A percentile compares a stretch with the other conserved stretches of the same genome.
Evolutionary conservation across 192 early-diverging fungal species (phyloP).

Genomic region (Gonapodya prolifera): DNA sequence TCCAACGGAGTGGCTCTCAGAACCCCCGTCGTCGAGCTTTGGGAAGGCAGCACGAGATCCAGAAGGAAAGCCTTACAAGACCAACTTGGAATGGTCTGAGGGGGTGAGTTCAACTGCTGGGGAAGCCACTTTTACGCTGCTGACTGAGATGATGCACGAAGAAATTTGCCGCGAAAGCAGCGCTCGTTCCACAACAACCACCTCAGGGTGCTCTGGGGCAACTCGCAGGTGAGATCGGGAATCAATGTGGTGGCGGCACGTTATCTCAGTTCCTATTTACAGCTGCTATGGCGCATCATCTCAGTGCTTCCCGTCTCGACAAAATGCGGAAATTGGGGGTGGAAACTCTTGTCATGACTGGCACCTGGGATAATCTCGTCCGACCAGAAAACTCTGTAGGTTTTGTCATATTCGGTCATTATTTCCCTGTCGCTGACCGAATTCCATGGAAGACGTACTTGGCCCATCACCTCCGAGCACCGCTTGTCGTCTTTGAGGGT

Average conservation of each 20-base stretch:
- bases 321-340: background rate
- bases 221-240: background rate
- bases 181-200: background rate
- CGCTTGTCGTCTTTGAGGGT: background rate
- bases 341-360: background rate
- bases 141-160: background rate
- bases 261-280: background rate
- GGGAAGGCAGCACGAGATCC: background rate
- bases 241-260: background rate
- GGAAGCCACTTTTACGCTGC: background rate
- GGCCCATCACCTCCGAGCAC: background rate
- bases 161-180: background rate
- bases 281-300: background rate
- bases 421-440: background rate
- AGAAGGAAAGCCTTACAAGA: background rate
- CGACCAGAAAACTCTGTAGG: background rate
- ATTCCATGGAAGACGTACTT: background rate
- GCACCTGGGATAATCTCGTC: background rate
- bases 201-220: slow-evolving; percentile 2
- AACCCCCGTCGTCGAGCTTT: background rate
- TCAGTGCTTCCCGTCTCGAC: background rate
- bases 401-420: background rate
- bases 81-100: background rate
- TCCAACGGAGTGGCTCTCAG: background rate
- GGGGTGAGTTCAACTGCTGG: background rate